Conservation (phyloP, 2,329 filamentous ascomycete genomes). For the Paecilomyces sp. region DNA sequence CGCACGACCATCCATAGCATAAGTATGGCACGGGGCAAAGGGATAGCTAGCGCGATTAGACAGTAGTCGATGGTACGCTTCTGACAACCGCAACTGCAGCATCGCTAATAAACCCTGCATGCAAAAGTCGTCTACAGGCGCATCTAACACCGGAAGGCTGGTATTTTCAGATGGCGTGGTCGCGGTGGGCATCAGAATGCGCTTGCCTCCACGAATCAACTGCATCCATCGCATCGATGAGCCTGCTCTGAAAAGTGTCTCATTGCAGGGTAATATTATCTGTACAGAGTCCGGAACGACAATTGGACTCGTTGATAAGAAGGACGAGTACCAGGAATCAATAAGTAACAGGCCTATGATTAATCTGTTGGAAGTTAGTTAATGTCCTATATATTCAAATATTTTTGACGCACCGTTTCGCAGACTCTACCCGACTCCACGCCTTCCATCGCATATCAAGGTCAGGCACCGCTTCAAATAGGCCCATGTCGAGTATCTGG, state of each 20-base stretch:
- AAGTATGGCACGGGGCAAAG: conserved; percentile 39
- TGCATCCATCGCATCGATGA: conserved; percentile 30
- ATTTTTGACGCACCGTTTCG: conserved; percentile 32
- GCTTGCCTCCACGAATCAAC: conserved; percentile 26
- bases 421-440: conserved; percentile 47
- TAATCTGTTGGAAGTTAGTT: conserved; percentile 16
- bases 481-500: conserved; percentile 30
- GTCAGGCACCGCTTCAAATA: conserved; percentile 38
- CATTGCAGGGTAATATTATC: conserved; percentile 39
- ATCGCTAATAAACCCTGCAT: conserved; percentile 32
- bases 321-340: conserved; percentile 44
- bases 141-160: conserved; percentile 24
- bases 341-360: conserved; percentile 41
- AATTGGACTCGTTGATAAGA: conserved; percentile 41
- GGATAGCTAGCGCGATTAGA: conserved; percentile 30
- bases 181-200: conserved; percentile 24
- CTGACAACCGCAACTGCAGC: conserved; percentile 35
- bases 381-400: neutral
- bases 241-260: conserved; percentile 38
- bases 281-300: conserved; percentile 41
- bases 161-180: conserved; percentile 29
- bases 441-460: conserved; percentile 44
- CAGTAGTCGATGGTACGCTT: conserved; percentile 37
- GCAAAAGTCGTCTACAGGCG: conserved; percentile 25
- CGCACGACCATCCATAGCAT: conserved; percentile 42